Conservation (phyloP, 2,329 filamentous ascomycete species). For the Fonsecaea nubica region DNA sequence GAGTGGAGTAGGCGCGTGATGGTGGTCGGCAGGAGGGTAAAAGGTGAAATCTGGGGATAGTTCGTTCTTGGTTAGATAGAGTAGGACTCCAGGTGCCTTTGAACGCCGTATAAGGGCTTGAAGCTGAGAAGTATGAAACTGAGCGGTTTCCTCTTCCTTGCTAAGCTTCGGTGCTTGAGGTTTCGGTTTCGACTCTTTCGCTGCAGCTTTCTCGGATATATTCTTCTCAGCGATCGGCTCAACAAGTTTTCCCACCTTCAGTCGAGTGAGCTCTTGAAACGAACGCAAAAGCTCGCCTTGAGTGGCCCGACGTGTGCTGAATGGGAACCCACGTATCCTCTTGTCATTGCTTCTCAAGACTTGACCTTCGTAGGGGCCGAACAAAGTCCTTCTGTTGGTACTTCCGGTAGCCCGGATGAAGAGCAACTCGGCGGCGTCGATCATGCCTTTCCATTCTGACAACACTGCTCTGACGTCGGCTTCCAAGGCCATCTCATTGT, state of each 20-base stretch:
- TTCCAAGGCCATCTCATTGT: conserved; percentile 89
- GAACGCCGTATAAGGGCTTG: conserved; percentile 87
- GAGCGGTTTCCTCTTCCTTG: conserved; percentile 81
- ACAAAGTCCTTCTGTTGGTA: conserved; percentile 84
- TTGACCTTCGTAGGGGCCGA: conserved; percentile 89
- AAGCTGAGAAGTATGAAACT: conserved; percentile 86
- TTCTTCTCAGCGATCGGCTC: conserved; percentile 47
- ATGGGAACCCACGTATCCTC: conserved; percentile 85
- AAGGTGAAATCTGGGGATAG: conserved; percentile 77
- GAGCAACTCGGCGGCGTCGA: conserved; percentile 82
- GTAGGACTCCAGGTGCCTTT: conserved; percentile 83
- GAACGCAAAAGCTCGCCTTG: conserved; percentile 93
- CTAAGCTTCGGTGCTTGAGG: conserved; percentile 66
- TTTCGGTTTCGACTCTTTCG: conserved; percentile 45
- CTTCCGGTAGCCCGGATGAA: conserved; percentile 89
- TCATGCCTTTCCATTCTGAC: conserved; percentile 80
- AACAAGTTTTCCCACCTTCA: conserved; percentile 78
- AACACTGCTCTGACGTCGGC: conserved; percentile 86
- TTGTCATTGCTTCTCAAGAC: conserved; percentile 79
- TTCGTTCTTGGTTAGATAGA: conserved; percentile 79
- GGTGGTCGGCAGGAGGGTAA: conserved; percentile 67
- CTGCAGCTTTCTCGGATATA: conserved; percentile 20
- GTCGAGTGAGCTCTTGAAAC: conserved; percentile 89
- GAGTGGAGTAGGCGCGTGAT: conserved; percentile 82
- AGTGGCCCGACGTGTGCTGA: conserved; percentile 88